A percentile compares a stretch with the other conserved stretches of the same genome.
phyloP scores from a whole-genome alignment of 1,139 yeast species.

The Geotrichum fermentans region DNA sequence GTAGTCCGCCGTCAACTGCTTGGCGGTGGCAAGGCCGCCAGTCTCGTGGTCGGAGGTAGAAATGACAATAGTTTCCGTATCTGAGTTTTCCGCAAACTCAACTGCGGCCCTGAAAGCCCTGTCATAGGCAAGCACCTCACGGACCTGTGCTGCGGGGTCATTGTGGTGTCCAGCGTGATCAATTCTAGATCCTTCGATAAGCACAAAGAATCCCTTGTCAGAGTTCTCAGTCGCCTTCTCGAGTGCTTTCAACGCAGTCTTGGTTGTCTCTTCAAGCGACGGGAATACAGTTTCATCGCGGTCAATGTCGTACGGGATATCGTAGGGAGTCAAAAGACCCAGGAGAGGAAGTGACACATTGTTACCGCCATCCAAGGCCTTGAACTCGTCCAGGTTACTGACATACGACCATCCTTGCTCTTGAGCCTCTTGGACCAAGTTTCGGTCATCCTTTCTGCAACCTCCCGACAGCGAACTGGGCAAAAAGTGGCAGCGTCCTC shows the following conservation, averaged over 20 bases:
- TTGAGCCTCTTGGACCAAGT: constrained; percentile 58
- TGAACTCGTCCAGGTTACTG: constrained; percentile 53
- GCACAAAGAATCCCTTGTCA: constrained; percentile 72
- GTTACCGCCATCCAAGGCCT: constrained; percentile 49
- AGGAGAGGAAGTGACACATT: constrained; percentile 66
- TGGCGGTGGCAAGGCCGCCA: constrained; percentile 76
- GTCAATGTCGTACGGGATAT: constrained; percentile 79
- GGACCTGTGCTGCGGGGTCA: constrained; percentile 83
- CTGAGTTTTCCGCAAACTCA: constrained; percentile 58
- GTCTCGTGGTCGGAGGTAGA: constrained; percentile 90
- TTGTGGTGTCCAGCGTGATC: constrained; percentile 91
- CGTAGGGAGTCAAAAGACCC: constrained; percentile 63
- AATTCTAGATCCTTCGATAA: constrained; percentile 83
- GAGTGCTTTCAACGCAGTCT: constrained; percentile 63
- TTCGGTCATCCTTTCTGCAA: constrained; percentile 60
- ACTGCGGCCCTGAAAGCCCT: constrained; percentile 65
- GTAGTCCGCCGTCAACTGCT: constrained; percentile 56
- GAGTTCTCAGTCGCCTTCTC: constrained; percentile 59
- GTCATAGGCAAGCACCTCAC: constrained; percentile 73
- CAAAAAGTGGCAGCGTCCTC: constrained; percentile 77
- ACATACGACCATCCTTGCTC: constrained; percentile 63
- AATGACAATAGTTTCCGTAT: constrained; percentile 66
- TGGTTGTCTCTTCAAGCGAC: constrained; percentile 66
- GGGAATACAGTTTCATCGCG: constrained; percentile 57
- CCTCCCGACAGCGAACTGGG: constrained; percentile 44